Percentiles rank a stretch among this genome's conserved stretches.
Conservation (phyloP, 1,139 yeast species). For the Wickerhamiella pararugosa region DNA sequence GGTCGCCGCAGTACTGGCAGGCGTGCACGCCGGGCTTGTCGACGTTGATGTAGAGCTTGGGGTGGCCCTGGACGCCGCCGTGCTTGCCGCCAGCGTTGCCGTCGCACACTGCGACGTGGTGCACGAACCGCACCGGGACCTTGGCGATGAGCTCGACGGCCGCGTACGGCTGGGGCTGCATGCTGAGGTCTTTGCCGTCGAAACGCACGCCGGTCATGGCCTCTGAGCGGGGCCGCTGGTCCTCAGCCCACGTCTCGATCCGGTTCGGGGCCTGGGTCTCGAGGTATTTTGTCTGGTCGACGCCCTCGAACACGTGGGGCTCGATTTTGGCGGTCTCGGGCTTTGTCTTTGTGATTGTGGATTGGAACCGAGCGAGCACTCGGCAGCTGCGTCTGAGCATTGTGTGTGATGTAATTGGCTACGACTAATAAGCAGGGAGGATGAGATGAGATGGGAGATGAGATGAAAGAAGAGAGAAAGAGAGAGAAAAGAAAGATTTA, state of each 20-base stretch:
- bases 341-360: no score
- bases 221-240: constrained; percentile 49
- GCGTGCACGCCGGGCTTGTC: constrained; percentile 59
- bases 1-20: constrained; percentile 52
- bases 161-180: constrained; percentile 69
- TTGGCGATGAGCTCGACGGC: constrained; percentile 72
- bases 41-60: constrained; percentile 66
- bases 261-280: constrained; percentile 61
- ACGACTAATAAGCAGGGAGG: neutral
- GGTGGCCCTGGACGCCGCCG: constrained; percentile 63
- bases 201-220: constrained; percentile 54
- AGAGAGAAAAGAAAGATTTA: no score
- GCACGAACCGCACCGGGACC: constrained; percentile 55
- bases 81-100: constrained; percentile 39
- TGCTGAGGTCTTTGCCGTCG: constrained; percentile 48
- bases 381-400: no score
- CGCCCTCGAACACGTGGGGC: constrained; percentile 12
- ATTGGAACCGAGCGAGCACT: no score
- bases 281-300: constrained; percentile 12
- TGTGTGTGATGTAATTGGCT: no score
- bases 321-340: neutral
- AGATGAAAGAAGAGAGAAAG: no score
- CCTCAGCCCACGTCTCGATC: constrained; percentile 49
- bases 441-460: neutral
- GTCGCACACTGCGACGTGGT: constrained; percentile 65